Base-by-base conservation (phyloP, 2,329 filamentous ascomycete species). In the Rutstroemia sp. region DNA sequence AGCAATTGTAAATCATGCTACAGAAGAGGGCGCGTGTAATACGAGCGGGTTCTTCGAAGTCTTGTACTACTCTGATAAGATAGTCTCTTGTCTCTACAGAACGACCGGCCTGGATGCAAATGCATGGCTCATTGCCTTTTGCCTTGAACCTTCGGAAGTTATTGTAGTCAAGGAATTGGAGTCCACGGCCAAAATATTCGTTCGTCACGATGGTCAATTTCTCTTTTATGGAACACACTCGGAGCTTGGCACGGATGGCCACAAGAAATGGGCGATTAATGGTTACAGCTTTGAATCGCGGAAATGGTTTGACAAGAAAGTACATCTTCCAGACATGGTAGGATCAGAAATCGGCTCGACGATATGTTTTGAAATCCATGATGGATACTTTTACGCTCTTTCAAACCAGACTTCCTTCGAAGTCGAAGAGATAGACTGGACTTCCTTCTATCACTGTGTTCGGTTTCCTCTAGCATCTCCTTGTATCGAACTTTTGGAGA, bases 341-440 rank as follows among this genome's bases (percentile, higher is more conserved):
- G 87, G 85, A 1, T 78, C 75, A 17, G 85, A 88, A 47, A 76
- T 90, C 34, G 84, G 83, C 5, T 79, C 78, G 10, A 84, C 81
- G 0, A 74, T 88, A n/a, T 87, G 81, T 58, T 91, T 92, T 65
- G 85, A 88, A 58, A 79, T 91, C 17, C 75, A 87, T 58, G 75
- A 82, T 39, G 77, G 75, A 9, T 75, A 82, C 62, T 82, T 92
- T 42, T 91, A 91, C 62, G 84, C 79, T 0, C 71, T 91, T 5
- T 87, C 87, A 0, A 91, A 83, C 60, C 78, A 84, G 61, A 79
- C 78, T 1, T 77, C 78, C 3, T 80, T 82, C 52, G 80, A 86
- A 57, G 75, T 80, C 0, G 80, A 86, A 57, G 81, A 86, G 57
- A 74, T 81, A 4, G 80, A 86, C 57, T 87, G 81, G 78, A 82